phyloP scores from a whole-genome alignment of 1,284 basidiomycete species.

The Pascua sp. region DNA sequence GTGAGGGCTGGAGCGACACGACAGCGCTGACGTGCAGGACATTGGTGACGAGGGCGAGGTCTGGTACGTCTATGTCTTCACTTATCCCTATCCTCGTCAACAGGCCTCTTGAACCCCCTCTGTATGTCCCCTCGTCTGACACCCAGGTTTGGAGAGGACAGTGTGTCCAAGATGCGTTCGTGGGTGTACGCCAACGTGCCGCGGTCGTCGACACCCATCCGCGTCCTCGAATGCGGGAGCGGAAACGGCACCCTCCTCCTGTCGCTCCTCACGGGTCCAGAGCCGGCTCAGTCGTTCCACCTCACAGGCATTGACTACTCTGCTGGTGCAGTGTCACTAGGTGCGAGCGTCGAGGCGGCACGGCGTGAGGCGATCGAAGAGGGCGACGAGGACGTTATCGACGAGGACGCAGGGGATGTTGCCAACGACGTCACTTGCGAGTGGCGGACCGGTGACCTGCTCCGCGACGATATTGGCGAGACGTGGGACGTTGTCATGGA shows the following conservation, averaged over 20 bases:
- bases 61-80: slow-evolving; percentile 28
- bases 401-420: slow-evolving; percentile 31
- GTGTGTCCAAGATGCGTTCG: slow-evolving; percentile 45
- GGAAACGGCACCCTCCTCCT: slow-evolving; percentile 50
- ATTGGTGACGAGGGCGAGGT: slow-evolving; percentile 36
- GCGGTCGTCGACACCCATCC: slow-evolving; percentile 20
- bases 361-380: slow-evolving; percentile 23
- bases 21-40: slow-evolving; percentile 2
- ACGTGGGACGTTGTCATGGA: slow-evolving; percentile 49
- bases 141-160: slow-evolving; percentile 46
- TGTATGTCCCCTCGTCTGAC: background rate
- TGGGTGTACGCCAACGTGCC: slow-evolving; percentile 43
- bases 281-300: slow-evolving; percentile 26
- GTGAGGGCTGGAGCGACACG: slow-evolving; percentile 8
- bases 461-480: slow-evolving; percentile 37
- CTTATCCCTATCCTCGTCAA: too few relatives aligned
- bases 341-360: slow-evolving; percentile 30
- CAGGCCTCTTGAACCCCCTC: background rate
- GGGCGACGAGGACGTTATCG: slow-evolving; percentile 21
- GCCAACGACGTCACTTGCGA: slow-evolving; percentile 33
- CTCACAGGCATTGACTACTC: slow-evolving; percentile 50
- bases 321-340: slow-evolving; percentile 29
- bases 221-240: slow-evolving; percentile 42
- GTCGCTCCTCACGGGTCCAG: slow-evolving; percentile 38
- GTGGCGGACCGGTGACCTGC: slow-evolving; percentile 42